Base-by-base conservation (phyloP, 768 basidiomycete genomes). In the Agaricus blazei region DNA sequence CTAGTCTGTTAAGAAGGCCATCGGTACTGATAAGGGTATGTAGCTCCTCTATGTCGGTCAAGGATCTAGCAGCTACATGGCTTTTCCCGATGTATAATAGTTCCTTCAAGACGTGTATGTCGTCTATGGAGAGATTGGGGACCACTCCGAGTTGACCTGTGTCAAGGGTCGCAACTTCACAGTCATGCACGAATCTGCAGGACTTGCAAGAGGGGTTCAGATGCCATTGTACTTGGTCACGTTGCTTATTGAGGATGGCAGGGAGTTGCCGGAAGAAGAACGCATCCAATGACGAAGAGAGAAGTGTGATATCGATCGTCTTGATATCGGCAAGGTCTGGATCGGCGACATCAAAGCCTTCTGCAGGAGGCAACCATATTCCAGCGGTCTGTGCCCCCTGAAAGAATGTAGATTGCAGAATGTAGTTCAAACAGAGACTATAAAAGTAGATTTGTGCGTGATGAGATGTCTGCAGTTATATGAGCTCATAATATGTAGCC, bases 371-470 rank as follows among this genome's bases (percentile, higher is more conserved):
- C 3, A 80, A 64, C 78, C 79, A 81, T 8, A 81, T 66, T 9
- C 72, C 75, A 15, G 75, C 74, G 27, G 65, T 67, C 27, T 68
- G 69, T n/a, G 68, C 60, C 11, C 64, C 60, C 29, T 59, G 61
- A 58, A 74, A 76, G n/a, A 64, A 63, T 3, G 70, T 63, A 36
- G 52, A 55, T 11, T 65, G 63, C 26, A 81, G 70, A 9, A 79
- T 62, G 53, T 70, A 65, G 23, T 65, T 62, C 15, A 80, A 63
- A 55, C 78, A 81, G 14, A 77, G 58, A 5, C 71, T 74, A 60
- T 81, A 80, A 54, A 79, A 78, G 62, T 77, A 79, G 19, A 79
- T 76, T 63, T 81, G 79, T 36, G 75, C 73, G 47, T 77, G 76
- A 59, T 81, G 79, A 7, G 78, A 72, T 24, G 78, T 74, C 77